These are phyloP conservation scores for Globisporangium perplexum DNA, from an alignment of 352 stramenopile species.

Conservation along the genomic window DNA sequence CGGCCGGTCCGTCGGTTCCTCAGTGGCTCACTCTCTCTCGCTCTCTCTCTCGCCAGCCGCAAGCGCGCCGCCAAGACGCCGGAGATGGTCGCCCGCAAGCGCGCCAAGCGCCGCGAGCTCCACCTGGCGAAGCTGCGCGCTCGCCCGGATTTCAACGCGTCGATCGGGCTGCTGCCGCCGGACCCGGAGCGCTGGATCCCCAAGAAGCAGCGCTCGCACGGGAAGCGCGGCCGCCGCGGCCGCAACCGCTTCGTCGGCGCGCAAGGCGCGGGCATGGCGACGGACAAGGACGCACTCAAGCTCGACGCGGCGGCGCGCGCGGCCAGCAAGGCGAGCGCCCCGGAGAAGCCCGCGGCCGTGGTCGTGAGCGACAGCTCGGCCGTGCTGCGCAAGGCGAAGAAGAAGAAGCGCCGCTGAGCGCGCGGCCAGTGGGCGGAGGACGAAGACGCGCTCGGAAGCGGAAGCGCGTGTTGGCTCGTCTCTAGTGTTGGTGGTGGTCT, in stretches of 20 bases:
- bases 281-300: slow-evolving; percentile 77
- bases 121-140: slow-evolving; percentile 53
- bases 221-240: slow-evolving; percentile 65
- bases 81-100: slow-evolving; percentile 66
- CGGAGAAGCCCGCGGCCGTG: slow-evolving; percentile 47
- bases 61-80: slow-evolving; percentile 72
- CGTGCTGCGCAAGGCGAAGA: slow-evolving; percentile 78
- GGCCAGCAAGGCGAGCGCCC: slow-evolving; percentile 50
- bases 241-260: slow-evolving; percentile 82
- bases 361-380: slow-evolving; percentile 50
- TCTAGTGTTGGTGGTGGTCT: neutral
- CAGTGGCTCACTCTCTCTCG: slow-evolving; percentile 5
- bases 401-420: slow-evolving; percentile 82
- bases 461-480: neutral
- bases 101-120: slow-evolving; percentile 57
- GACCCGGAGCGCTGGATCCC: slow-evolving; percentile 83
- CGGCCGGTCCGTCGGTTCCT: too few relatives aligned
- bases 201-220: slow-evolving; percentile 79
- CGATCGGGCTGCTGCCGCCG: slow-evolving; percentile 66
- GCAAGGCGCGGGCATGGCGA: slow-evolving; percentile 71
- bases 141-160: slow-evolving; percentile 70
- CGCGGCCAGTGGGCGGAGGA: neutral
- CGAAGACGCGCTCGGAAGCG: neutral
- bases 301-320: slow-evolving; percentile 74
- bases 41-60: slow-evolving; percentile 22